phyloP scores from a whole-genome alignment of 352 stramenopile genomes.

The Phytophthora europaea region DNA sequence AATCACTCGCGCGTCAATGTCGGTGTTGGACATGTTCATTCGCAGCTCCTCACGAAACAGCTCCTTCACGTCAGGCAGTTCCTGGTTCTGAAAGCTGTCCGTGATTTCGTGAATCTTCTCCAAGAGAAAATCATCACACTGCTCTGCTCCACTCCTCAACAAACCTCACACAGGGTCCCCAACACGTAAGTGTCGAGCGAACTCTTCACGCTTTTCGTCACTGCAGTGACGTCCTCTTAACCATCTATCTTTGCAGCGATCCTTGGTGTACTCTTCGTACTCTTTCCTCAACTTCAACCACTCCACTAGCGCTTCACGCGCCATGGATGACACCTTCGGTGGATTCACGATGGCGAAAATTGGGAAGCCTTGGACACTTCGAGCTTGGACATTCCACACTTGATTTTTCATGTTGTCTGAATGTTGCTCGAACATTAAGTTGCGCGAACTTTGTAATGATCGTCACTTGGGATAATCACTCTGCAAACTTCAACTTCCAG shows the following conservation, averaged over 20 bases:
- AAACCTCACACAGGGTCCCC: slow-evolving; percentile 21
- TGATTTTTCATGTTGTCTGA: too few relatives aligned
- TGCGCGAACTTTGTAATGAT: too few relatives aligned
- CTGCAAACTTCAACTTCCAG: too few relatives aligned
- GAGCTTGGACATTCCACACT: background rate
- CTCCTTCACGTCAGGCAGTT: slow-evolving; percentile 2
- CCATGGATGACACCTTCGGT: slow-evolving; percentile 15
- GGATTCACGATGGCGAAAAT: slow-evolving; percentile 24
- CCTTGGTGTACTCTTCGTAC: slow-evolving; percentile 21
- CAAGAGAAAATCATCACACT: slow-evolving; percentile 13
- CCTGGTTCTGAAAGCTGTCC: slow-evolving; percentile 23
- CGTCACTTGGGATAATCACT: too few relatives aligned
- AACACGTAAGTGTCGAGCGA: slow-evolving; percentile 18
- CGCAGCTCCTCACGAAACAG: background rate
- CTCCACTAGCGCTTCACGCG: slow-evolving; percentile 16
- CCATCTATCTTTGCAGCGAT: slow-evolving; percentile 23
- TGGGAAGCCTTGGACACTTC: too few relatives aligned
- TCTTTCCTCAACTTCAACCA: slow-evolving; percentile 23
- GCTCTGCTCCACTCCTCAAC: slow-evolving; percentile 16
- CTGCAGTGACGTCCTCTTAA: slow-evolving; percentile 15
- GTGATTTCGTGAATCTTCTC: slow-evolving; percentile 12
- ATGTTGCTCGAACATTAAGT: too few relatives aligned
- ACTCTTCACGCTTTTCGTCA: slow-evolving; percentile 26
- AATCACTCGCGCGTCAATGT: background rate
- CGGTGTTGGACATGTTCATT: background rate